These are phyloP conservation scores for Phylloporus sp. DNA, from an alignment of 768 basidiomycete species.

Conservation along the genomic window DNA sequence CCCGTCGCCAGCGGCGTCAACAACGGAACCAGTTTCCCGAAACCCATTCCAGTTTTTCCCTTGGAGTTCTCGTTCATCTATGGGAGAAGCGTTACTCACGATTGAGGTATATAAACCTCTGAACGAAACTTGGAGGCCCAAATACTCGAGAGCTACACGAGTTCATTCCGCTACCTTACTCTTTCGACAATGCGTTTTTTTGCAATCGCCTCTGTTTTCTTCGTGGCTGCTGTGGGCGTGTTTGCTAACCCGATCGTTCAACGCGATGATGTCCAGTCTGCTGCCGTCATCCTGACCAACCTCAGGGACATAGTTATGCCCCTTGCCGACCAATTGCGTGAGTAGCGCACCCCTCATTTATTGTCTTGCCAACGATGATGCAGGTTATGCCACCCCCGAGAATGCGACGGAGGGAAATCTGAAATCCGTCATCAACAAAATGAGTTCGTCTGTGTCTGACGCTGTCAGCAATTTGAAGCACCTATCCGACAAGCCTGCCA, in stretches of 20 bases:
- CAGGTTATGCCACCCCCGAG: constrained; percentile 8
- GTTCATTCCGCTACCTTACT: constrained; percentile 1
- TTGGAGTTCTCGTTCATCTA: constrained; percentile 3
- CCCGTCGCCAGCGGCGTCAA: background rate
- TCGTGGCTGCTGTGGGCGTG: constrained; percentile 6
- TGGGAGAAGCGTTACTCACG: background rate
- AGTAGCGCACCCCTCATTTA: background rate
- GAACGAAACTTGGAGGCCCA: background rate
- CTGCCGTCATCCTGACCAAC: constrained; percentile 1
- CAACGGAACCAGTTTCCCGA: background rate
- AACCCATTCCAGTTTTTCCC: background rate
- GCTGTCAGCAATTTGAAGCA: constrained; percentile 4
- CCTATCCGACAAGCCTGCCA: constrained; percentile 2
- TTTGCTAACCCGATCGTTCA: constrained; percentile 10
- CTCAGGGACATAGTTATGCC: constrained; percentile 5
- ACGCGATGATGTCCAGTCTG: constrained; percentile 2
- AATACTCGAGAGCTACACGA: constrained; percentile 9
- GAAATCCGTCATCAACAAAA: constrained; percentile 4
- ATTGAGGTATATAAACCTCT: constrained; percentile 11
- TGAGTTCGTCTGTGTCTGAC: constrained; percentile 2
- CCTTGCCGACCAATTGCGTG: constrained; percentile 9
- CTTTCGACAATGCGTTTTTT: constrained; percentile 9
- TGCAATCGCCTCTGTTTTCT: constrained; percentile 2
- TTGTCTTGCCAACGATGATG: background rate
- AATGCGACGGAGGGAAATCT: constrained; percentile 12